These are phyloP conservation scores for Farysia itapuensis DNA, from an alignment of 1,284 basidiomycete species.

Conservation along the genomic window DNA sequence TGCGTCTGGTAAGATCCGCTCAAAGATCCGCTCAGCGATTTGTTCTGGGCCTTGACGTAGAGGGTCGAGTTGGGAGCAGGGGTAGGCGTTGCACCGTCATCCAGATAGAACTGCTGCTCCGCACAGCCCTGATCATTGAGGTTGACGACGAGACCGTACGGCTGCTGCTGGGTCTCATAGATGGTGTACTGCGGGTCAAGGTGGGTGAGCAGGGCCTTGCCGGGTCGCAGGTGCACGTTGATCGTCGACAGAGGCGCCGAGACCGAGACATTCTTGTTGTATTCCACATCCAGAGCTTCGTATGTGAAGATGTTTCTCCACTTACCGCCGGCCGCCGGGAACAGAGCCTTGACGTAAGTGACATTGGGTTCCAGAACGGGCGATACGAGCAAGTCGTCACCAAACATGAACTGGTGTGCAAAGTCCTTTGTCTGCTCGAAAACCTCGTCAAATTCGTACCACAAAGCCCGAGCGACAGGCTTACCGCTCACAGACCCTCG, in stretches of 20 bases:
- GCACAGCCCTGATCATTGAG: slow-evolving; percentile 64
- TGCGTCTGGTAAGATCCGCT: slow-evolving; percentile 63
- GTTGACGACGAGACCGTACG: slow-evolving; percentile 56
- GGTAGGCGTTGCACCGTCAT: slow-evolving; percentile 64
- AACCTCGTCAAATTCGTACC: slow-evolving; percentile 39
- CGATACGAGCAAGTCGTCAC: slow-evolving; percentile 26
- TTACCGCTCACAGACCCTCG: slow-evolving; percentile 9
- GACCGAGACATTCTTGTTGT: slow-evolving; percentile 64
- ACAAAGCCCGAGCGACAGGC: slow-evolving; percentile 33
- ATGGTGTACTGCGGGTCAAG: slow-evolving; percentile 31
- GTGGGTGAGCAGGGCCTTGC: slow-evolving; percentile 27
- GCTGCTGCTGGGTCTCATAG: slow-evolving; percentile 19
- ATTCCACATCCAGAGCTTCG: slow-evolving; percentile 62
- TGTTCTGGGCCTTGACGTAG: slow-evolving; percentile 6
- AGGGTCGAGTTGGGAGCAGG: slow-evolving; percentile 28
- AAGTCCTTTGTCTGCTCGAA: slow-evolving; percentile 33
- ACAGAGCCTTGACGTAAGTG: slow-evolving; percentile 52
- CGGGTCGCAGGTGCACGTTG: slow-evolving; percentile 44
- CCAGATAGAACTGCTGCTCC: slow-evolving; percentile 67
- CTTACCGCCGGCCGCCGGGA: slow-evolving; percentile 34
- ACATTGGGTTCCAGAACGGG: slow-evolving; percentile 44
- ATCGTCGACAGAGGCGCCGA: slow-evolving; percentile 46
- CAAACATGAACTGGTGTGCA: slow-evolving; percentile 43
- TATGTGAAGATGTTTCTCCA: slow-evolving; percentile 80
- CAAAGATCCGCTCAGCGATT: slow-evolving; percentile 19